phyloP scores from a whole-genome alignment of 2,329 filamentous ascomycete species.

The Juglanconis oblonga region DNA sequence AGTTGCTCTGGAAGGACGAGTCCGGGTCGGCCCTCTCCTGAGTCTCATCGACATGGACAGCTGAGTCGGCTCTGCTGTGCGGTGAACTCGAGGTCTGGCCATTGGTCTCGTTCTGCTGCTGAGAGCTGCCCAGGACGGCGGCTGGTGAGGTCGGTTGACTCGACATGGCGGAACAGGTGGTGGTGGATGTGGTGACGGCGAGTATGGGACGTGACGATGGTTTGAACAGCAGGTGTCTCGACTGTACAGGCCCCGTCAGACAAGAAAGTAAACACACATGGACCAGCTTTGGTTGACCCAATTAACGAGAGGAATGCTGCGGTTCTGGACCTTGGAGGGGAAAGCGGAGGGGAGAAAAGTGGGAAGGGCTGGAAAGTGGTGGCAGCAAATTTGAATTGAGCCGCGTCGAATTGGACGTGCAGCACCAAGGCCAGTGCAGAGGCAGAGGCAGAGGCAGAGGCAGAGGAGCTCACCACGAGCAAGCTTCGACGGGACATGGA shows the following conservation, averaged over 20 bases:
- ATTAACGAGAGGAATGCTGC: constrained; percentile 7
- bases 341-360: background rate
- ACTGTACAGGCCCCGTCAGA: constrained; percentile 3
- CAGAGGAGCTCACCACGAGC: background rate
- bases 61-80: constrained; percentile 11
- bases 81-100: constrained; percentile 14
- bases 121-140: constrained; percentile 8
- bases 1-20: constrained; percentile 17
- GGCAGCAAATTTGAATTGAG: constrained; percentile 16
- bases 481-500: background rate
- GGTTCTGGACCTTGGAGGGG: constrained; percentile 3
- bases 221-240: background rate
- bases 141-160: constrained; percentile 16
- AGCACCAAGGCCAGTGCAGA: too few relatives aligned
- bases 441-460: background rate
- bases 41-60: constrained; percentile 7
- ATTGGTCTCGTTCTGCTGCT: constrained; percentile 9
- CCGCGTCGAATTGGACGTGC: constrained; percentile 8
- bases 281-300: constrained; percentile 5
- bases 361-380: background rate
- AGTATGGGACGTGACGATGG: background rate
- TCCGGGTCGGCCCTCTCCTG: constrained; percentile 10
- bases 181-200: background rate
- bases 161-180: constrained; percentile 7
- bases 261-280: background rate